phyloP scores from a whole-genome alignment of 2,329 filamentous ascomycete genomes.

The Gliomastix tumulicola region DNA sequence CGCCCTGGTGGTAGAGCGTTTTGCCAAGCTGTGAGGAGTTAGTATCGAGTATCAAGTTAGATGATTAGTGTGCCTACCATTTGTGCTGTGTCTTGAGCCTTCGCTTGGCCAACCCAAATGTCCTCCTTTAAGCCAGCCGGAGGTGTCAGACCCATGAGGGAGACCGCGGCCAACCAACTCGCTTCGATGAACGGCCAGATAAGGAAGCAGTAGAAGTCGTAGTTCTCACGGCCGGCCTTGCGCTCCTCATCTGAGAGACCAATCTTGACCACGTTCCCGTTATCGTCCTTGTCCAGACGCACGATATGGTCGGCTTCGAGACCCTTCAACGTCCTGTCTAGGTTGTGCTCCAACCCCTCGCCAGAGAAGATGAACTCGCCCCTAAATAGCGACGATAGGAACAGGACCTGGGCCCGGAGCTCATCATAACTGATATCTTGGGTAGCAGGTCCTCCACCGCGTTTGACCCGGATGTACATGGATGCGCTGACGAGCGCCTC shows the following conservation, averaged over 20 bases:
- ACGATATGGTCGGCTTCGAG: slow-evolving; percentile 78
- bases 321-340: slow-evolving; percentile 70
- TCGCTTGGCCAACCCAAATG: slow-evolving; percentile 71
- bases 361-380: slow-evolving; percentile 96
- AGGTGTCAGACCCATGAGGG: slow-evolving; percentile 78
- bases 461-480: slow-evolving; percentile 87
- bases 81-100: slow-evolving; percentile 76
- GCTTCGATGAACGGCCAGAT: slow-evolving; percentile 98
- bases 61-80: slow-evolving; percentile 44
- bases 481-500: slow-evolving; percentile 85
- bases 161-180: slow-evolving; percentile 84
- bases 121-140: slow-evolving; percentile 53
- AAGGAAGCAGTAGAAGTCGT: slow-evolving; percentile 97
- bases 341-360: slow-evolving; percentile 72
- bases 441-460: slow-evolving; percentile 74
- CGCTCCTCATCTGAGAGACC: slow-evolving; percentile 74
- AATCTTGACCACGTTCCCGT: slow-evolving; percentile 54
- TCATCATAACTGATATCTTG: slow-evolving; percentile 73
- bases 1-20: slow-evolving; percentile 94
- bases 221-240: slow-evolving; percentile 79
- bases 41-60: not conserved
- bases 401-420: slow-evolving; percentile 72
- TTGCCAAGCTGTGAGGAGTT: slow-evolving; percentile 64
- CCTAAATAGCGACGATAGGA: slow-evolving; percentile 88
- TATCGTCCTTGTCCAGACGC: slow-evolving; percentile 50